phyloP scores from a whole-genome alignment of 148 eudicot species.

The Vaccinium vitisidaea region DNA sequence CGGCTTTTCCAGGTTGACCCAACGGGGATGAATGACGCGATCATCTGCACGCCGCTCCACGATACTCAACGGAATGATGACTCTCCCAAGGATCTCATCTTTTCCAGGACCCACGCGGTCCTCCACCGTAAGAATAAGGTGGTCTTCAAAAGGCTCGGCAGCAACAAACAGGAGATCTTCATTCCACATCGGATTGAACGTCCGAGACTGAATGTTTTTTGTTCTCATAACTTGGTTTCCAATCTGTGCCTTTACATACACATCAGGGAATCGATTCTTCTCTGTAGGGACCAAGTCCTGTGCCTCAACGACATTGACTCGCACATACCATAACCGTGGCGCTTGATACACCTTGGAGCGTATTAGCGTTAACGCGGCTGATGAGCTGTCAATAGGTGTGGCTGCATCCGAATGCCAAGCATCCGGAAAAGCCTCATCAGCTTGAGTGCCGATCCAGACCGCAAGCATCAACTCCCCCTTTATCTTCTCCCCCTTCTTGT shows the following conservation, averaged over 20 bases:
- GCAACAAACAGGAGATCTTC: slow-evolving; percentile 92
- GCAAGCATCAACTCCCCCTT: slow-evolving; percentile 95
- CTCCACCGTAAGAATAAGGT: slow-evolving; percentile 77
- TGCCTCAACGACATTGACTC: slow-evolving; percentile 92
- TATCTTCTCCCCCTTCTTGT: slow-evolving; percentile 75
- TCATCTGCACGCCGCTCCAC: slow-evolving; percentile 92
- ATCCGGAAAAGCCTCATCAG: slow-evolving; percentile 88
- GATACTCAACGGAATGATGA: slow-evolving; percentile 60
- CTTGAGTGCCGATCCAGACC: slow-evolving; percentile 97
- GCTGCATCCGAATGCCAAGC: slow-evolving; percentile 99
- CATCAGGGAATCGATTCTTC: slow-evolving; percentile 82
- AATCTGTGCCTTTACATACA: slow-evolving; percentile 84
- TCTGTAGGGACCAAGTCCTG: slow-evolving; percentile 88
- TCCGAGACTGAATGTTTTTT: slow-evolving; percentile 69
- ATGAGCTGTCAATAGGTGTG: slow-evolving; percentile 70
- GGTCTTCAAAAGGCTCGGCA: slow-evolving; percentile 97
- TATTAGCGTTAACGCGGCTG: slow-evolving; percentile 59
- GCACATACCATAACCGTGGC: slow-evolving; percentile 89
- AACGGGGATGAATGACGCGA: slow-evolving; percentile 76
- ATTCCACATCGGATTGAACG: slow-evolving; percentile 78
- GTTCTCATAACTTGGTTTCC: slow-evolving; percentile 85
- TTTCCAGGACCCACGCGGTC: slow-evolving; percentile 95
- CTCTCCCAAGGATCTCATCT: slow-evolving; percentile 90
- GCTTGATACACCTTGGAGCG: slow-evolving; percentile 94
- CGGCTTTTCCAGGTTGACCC: slow-evolving; percentile 91